Percentiles rank a stretch among this genome's conserved stretches.
phyloP scores from a whole-genome alignment of 2,329 filamentous ascomycete genomes.

The Zymoseptoria ardabiliae region DNA sequence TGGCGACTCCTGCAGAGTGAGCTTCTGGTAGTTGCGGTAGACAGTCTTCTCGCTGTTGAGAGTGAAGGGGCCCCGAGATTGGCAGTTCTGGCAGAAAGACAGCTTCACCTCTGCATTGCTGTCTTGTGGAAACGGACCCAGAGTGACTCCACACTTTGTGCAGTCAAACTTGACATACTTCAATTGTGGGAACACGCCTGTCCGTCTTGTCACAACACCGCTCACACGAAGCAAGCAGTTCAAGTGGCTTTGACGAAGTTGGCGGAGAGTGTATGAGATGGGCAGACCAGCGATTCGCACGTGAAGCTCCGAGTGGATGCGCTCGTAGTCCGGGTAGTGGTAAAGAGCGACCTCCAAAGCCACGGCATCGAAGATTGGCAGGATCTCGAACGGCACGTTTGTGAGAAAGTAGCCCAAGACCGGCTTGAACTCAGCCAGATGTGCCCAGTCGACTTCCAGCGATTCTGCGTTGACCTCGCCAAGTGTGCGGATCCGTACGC shows the following conservation, averaged over 20 bases:
- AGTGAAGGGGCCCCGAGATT: conserved; percentile 88
- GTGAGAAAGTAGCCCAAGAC: conserved; percentile 93
- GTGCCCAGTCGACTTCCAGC: conserved; percentile 90
- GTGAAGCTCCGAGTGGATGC: conserved; percentile 95
- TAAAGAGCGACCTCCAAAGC: conserved; percentile 94
- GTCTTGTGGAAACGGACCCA: conserved; percentile 96
- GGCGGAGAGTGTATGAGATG: conserved; percentile 87
- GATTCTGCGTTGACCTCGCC: conserved; percentile 96
- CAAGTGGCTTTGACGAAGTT: conserved; percentile 88
- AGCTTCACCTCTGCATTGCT: conserved; percentile 95
- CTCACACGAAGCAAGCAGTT: conserved; percentile 93
- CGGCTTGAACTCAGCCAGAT: conserved; percentile 82
- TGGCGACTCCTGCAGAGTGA: conserved; percentile 93
- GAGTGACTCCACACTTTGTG: conserved; percentile 79
- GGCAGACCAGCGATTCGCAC: conserved; percentile 94
- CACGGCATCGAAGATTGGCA: conserved; percentile 93
- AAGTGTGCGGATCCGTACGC: conserved; percentile 86
- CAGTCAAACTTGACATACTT: conserved; percentile 99
- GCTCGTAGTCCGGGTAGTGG: conserved; percentile 95
- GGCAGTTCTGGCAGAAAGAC: conserved; percentile 92
- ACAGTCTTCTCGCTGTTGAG: conserved; percentile 96
- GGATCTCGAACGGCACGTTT: conserved; percentile 88
- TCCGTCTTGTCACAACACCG: conserved; percentile 88
- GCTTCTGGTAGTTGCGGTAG: conserved; percentile 96
- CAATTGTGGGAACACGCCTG: conserved; percentile 91